Base-by-base conservation (phyloP, 176 grass and related monocot genomes). In the Pontederia paniculata region DNA sequence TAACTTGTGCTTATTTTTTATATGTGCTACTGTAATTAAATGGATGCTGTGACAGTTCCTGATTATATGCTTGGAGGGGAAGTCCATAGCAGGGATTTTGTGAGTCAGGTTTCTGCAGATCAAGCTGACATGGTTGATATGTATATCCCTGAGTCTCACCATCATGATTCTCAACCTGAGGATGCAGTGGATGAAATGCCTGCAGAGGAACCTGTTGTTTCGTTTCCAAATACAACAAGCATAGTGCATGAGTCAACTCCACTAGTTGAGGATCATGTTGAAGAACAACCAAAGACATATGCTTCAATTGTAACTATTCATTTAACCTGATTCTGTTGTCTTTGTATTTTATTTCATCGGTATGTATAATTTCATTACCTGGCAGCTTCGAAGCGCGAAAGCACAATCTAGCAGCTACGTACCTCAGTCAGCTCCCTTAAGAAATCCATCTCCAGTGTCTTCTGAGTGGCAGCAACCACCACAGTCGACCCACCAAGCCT, bases 251-350 rank as follows among this genome's bases (percentile, higher is more conserved):
- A 88, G 37, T 50, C 68, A 79, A 50, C 75, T 76, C 75, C 13
- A 23, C 80, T 69, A 6, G 45, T 72, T 31, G 79, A 81, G 9
- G 86, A 97, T 57, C 80, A 82, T 78, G 64, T 74, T 57, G 77
- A 59, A 22, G 91, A 87, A 48, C 83, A 80, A 28, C 51, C 85
- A 61, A 97, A 87, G 77, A 89, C 85, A n/a, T 97, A 97, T 55
- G 91, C 91, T 61, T 89, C 91, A 69, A 82, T 83, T 47, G 85
- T 89, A 83, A 70, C 75, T 54, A 11, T n/a, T 65, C 57, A 18
- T 60, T 59, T 25, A 17, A 55, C 41, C 44, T 53, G 18, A 49
- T 48, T 48, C 28, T 49, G 21, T 28, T 63, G n/a, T 70, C 43
- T 17, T 48, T 31, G 18, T 31, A 67, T 52, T 9, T 7, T 4